Base-by-base conservation (phyloP, 2,329 filamentous ascomycete species). In the Fusarium pseudoanthophilum region DNA sequence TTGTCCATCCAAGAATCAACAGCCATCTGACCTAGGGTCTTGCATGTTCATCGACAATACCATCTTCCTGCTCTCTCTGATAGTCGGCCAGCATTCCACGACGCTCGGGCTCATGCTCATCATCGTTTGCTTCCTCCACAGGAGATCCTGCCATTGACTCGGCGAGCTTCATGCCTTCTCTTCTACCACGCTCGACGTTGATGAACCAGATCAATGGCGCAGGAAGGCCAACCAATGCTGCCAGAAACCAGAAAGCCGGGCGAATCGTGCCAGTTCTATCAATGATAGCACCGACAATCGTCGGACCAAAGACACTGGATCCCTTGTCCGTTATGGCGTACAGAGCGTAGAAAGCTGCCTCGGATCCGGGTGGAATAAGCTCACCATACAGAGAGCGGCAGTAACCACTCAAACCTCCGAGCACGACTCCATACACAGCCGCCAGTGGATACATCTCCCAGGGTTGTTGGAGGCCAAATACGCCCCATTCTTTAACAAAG, bases 321-420 rank as follows among this genome's bases (percentile, higher is more conserved):
- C 95, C 95, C 82, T 99, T 99, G 81, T 99, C 96, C 4, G 96
- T 98, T 72, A 98, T 98, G 40, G 96, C 96, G 80, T 98, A 99
- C 4, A 99, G 86, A 1, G 95, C 95, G 80, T 97, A 99, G 80
- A 99, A 99, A 0, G 95, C 95, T 1, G 96, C 95, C 83, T 99
- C 96, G 36, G 93, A 97, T 8, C 96, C 96, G 0, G 94, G 94
- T 4, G 96, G 96, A 62, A 99, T 97, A 64, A 99, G 87, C 81
- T 98, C 95, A 43, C 95, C 95, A 79, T 94, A 99, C 9, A 99
- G 87, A 69, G 93, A 95, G 46, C 96, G 92, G 80, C 96, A 98
- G 82, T 98, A 98, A 30, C 92, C 93, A 65, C 93, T 94, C 45
- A 99, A 84, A 0, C 96, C 96, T n/a, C 96, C 96, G 36, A 98